Percentiles rank a stretch among this genome's conserved stretches.
Evolutionary conservation across 106 monocot genomes (phyloP).

Genomic region (Dioscorea zingiberensis): DNA sequence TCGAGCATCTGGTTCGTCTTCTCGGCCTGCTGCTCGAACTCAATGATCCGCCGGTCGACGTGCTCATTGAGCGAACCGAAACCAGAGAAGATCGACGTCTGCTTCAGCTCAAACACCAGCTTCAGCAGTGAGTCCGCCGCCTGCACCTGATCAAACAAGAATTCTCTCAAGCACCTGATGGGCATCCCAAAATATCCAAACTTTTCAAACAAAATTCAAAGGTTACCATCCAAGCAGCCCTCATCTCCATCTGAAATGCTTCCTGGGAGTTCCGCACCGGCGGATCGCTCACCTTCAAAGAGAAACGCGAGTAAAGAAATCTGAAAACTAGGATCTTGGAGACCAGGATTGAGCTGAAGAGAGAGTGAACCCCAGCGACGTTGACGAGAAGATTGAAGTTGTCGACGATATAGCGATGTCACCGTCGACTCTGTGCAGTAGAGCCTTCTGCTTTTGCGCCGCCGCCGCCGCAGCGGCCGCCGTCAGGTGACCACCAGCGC

Average conservation of each 20-base stretch:
- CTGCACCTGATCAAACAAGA: conserved; percentile 43
- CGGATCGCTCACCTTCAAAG: conserved; percentile 63
- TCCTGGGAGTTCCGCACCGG: conserved; percentile 80
- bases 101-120: conserved; percentile 86
- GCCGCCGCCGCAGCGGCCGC: conserved; percentile 55
- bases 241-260: too few relatives aligned
- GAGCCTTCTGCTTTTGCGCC: conserved; percentile 68
- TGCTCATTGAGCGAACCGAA: conserved; percentile 80
- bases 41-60: too few relatives aligned
- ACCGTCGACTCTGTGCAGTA: conserved; percentile 57
- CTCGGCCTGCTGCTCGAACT: too few relatives aligned
- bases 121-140: conserved; percentile 75
- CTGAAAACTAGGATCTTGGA: not conserved
- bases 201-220: not conserved
- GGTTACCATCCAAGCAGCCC: conserved; percentile 62
- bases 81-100: conserved; percentile 86
- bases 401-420: conserved; percentile 67
- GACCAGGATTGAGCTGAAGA: too few relatives aligned
- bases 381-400: conserved; percentile 62
- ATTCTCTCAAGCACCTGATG: not conserved
- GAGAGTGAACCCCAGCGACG: conserved; percentile 44
- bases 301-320: not conserved
- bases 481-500: conserved; percentile 55
- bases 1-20: conserved; percentile 50
- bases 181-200: too few relatives aligned